Evolutionary conservation across 495 filamentous ascomycete species (phyloP), one percentile per base, ranked within the genome.

Genomic region (Neurospora sp.): DNA sequence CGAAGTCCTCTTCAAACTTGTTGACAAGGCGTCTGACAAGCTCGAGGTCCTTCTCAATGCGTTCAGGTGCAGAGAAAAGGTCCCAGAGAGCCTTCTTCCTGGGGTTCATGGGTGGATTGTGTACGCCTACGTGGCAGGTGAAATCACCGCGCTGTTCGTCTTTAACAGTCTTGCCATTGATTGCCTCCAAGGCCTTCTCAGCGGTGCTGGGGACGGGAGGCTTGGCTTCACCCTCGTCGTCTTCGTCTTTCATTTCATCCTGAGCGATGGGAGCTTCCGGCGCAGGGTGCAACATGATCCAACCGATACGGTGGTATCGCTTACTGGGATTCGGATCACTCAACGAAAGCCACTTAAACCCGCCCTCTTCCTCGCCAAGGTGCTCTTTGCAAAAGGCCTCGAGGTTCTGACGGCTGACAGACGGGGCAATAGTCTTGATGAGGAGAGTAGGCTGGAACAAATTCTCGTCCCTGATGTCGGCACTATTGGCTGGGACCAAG

Each of bases 71-170:
- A 14, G 94, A 97, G 79, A 97, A 98, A 3, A 98, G 84, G 82
- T 98, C 94, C 94, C 94, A 98, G 3, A 99, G 84, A 0, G 97
- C 95, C 83, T 99, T 99, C 86, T 97, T 98, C 73, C 94, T 88
- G 2, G 93, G 92, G 73, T 93, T 89, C 20, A 87, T 86, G 0
- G 94, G 93, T 8, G 96, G 94, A 65, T 92, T 91, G 81, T 99
- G 96, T 40, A 99, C 90, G 70, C 96, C 96, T 45, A 98, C 96
- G 79, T 99, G 96, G 79, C 95, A 97, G 31, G 93, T 93, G 80
- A 99, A 99, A 79, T 98, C 94, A 35, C 95, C 96, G 42, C 94
- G 91, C 68, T 90, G 88, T 71, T 96, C 90, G 76, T 98, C 96
- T 77, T 97, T 91, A 72, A 99, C 97, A 1, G 93, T 96, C 84